Base-by-base conservation (phyloP, 1,284 basidiomycete genomes). In the Sanghuangporus weigelae region DNA sequence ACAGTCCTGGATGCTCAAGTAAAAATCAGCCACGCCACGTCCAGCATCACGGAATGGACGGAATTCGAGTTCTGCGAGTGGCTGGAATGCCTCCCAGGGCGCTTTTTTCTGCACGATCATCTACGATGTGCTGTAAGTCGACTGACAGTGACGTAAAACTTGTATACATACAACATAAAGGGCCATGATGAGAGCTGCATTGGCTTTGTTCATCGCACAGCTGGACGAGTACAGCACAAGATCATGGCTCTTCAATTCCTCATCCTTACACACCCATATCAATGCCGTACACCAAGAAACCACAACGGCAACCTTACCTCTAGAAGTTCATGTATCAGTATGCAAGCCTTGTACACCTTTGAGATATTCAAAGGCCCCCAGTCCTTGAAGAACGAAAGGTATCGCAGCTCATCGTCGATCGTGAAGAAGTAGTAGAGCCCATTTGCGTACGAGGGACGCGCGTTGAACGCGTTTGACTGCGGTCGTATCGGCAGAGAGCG, bases 41-140 rank as follows among this genome's bases (percentile, higher is more conserved):
- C 96, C 96, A 11, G 97, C 97, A 71, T 99, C 97, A 66, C 97
- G 84, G 74, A 98, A 99, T 5, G 95, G 93, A 84, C 93, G 90
- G 72, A 97, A 92, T 75, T 96, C 93, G 51, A 96, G 73, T 71
- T 93, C 89, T 44, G 93, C 92, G 60, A 97, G 89, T 4, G 96
- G 95, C 70, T 93, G 87, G 73, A 97, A 96, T 2, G 95, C 95
- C 74, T 97, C 93, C 85, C 94, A 96, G 26, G 96, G 96, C n/a
- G 90, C 84, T 64, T 89, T 87, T 67, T 93, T 85, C 73, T 93
- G 89, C 6, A 98, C 94, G 67, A 98, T 95, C 85, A 98, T 90
- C 95, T 97, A 72, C 36, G 50, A 26, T 51, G 48, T 57, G 53
- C 3, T 19, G 46, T 63, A 26, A 63, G 63, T 7, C 55, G 50